These are phyloP conservation scores for Spergularia marina DNA, from an alignment of 148 eudicot species.

Conservation along the genomic window DNA sequence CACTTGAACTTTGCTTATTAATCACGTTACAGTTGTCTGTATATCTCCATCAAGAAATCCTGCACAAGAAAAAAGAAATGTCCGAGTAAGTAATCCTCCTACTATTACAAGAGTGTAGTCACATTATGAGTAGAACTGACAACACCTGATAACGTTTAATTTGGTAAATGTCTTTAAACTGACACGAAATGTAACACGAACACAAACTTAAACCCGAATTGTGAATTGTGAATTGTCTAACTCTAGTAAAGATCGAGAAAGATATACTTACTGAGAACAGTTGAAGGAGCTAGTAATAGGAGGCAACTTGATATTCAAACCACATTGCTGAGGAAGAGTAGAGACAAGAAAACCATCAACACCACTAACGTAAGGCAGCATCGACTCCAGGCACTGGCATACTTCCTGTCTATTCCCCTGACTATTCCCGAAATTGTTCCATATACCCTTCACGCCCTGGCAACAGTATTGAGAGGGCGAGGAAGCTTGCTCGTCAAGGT, in stretches of 20 bases:
- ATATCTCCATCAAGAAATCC: conserved; percentile 16
- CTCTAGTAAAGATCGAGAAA: no score
- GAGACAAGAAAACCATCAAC: conserved; percentile 14
- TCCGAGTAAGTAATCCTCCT: neutral
- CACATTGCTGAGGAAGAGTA: conserved; percentile 21
- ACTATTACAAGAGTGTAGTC: neutral
- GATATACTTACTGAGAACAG: conserved; percentile 23
- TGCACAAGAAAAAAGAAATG: conserved; percentile 9
- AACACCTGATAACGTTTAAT: no score
- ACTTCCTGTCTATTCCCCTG: conserved; percentile 16
- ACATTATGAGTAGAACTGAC: no score
- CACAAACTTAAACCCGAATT: neutral
- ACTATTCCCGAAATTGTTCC: neutral
- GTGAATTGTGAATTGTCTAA: no score
- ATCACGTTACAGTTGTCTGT: neutral
- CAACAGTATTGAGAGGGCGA: conserved; percentile 24
- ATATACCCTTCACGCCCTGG: conserved; percentile 16
- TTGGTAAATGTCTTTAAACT: no score
- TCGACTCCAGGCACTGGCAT: conserved; percentile 22
- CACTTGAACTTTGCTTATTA: neutral
- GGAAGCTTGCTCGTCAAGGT: conserved; percentile 7
- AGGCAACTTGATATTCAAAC: conserved; percentile 20
- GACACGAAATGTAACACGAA: no score
- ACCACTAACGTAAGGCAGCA: conserved; percentile 15
- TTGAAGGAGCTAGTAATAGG: conserved; percentile 18